Evolutionary conservation across 179 eudicot genomes (phyloP), one percentile per base, ranked within the genome.

Genomic region (Beta corolliflora): DNA sequence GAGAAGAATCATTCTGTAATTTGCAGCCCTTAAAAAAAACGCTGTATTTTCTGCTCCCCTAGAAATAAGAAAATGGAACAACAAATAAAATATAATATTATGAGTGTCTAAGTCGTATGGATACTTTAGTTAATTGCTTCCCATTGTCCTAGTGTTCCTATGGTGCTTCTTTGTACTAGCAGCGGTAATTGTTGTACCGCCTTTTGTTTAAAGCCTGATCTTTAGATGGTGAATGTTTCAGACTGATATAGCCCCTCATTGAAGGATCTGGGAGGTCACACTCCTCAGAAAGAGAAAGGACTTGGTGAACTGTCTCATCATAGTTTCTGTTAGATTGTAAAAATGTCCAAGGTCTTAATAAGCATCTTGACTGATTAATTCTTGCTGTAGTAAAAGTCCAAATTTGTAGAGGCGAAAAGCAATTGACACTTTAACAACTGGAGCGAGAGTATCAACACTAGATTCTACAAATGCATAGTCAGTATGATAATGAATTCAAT

Each of bases 231-330:
- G 48, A 50, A 71, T 80, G 70, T 83, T 73, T 21, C 85, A 94
- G 98, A 92, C 93, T 81, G 92, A 94, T 88, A 84, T 92, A 67
- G 90, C 91, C 41, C 91, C 83, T 54, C 91, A 87, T 89, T 94
- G 84, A 89, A 80, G 88, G 90, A 87, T 79, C 89, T 94, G 76
- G 98, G 94, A 44, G 75, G 71, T 69, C 83, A 81, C 55, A 7
- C 68, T 45, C 74, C 31, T 21, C 88, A 82, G 71, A 87, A 83
- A 83, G 94, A 86, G 67, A 84, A 80, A 84, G 94, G 69, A 44
- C 52, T 66, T 36, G n/a, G 21, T 13, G 9, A 64, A 21, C 44
- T 46, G 53, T 36, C 52, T 79, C 52, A 36, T 70, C 31, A 6
- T 9, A 23, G 6, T 56, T 31, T 48, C 56, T 81, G 71, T 67